Evolutionary conservation across 495 filamentous ascomycete species (phyloP).

Genomic region (Podospora anserina): DNA sequence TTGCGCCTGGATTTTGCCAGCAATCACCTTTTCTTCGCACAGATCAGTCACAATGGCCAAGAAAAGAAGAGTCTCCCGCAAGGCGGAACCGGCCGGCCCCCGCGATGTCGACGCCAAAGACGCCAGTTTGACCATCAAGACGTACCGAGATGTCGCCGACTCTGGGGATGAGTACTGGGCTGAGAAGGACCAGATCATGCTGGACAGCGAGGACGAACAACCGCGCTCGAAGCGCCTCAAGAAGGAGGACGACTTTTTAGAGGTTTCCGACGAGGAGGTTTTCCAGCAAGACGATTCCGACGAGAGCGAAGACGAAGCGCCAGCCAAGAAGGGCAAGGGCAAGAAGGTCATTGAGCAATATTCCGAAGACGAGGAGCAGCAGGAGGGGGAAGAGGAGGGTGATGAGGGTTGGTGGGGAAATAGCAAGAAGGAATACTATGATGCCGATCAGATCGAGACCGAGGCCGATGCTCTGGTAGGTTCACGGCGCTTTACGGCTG

Average conservation of each 20-base stretch:
- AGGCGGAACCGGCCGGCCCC: conserved; percentile 38
- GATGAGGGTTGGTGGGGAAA: conserved; percentile 81
- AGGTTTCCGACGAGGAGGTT: conserved; percentile 87
- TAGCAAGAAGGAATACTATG: conserved; percentile 86
- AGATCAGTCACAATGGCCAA: conserved; percentile 61
- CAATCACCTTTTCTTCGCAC: not conserved
- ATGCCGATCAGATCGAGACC: conserved; percentile 84
- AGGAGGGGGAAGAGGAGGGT: conserved; percentile 63
- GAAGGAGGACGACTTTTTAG: conserved; percentile 57
- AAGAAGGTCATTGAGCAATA: conserved; percentile 36
- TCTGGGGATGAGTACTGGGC: conserved; percentile 90
- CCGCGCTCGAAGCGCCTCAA: conserved; percentile 72
- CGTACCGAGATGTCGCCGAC: conserved; percentile 83
- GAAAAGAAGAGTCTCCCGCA: conserved; percentile 70
- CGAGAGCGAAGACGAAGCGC: conserved; percentile 29
- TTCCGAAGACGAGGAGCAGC: conserved; percentile 41
- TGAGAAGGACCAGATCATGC: conserved; percentile 75
- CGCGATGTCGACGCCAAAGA: conserved; percentile 52
- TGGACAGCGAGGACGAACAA: conserved; percentile 77
- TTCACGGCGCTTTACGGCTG: not conserved
- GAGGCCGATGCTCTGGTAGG: conserved; percentile 73
- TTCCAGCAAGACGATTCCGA: conserved; percentile 54
- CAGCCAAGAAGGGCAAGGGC: conserved; percentile 23
- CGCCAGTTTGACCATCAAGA: conserved; percentile 57
- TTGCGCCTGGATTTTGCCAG: not conserved